A percentile compares a stretch with the other conserved stretches of the same genome.
These are phyloP conservation scores for Trametes cingulata DNA, from an alignment of 768 basidiomycete species.

Conservation along the genomic window DNA sequence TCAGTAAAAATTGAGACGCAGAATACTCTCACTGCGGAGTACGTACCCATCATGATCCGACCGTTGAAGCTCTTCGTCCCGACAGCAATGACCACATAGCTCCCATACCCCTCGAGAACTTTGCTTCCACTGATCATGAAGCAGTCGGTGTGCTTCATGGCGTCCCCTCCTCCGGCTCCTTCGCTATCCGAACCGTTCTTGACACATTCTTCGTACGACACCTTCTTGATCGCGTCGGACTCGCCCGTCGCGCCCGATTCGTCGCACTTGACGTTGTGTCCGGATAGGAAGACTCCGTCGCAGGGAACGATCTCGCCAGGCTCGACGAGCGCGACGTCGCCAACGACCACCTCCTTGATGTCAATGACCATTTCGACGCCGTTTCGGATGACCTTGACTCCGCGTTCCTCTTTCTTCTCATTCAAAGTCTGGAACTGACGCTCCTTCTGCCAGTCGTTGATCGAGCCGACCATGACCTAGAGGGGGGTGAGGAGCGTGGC, in stretches of 20 bases:
- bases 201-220: constrained; percentile 73
- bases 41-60: constrained; percentile 94
- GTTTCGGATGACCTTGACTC: constrained; percentile 62
- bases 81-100: constrained; percentile 90
- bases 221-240: constrained; percentile 91
- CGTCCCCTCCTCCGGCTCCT: constrained; percentile 32
- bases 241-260: constrained; percentile 97
- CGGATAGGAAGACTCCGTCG: constrained; percentile 90
- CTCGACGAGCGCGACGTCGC: constrained; percentile 88
- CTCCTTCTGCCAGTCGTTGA: constrained; percentile 99
- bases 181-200: constrained; percentile 22
- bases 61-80: constrained; percentile 95
- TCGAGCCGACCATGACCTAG: constrained; percentile 84
- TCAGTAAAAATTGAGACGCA: not conserved
- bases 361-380: constrained; percentile 32
- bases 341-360: constrained; percentile 83
- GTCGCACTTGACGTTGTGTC: constrained; percentile 94
- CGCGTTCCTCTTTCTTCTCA: constrained; percentile 93
- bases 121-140: constrained; percentile 91
- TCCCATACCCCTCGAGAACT: constrained; percentile 92
- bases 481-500: not conserved
- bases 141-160: constrained; percentile 70
- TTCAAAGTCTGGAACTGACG: constrained; percentile 91
- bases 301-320: constrained; percentile 96
- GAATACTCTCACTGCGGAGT: not conserved